Evolutionary conservation across 495 filamentous ascomycete genomes (phyloP).

Genomic region (Aspergillus sclerotioniger): DNA sequence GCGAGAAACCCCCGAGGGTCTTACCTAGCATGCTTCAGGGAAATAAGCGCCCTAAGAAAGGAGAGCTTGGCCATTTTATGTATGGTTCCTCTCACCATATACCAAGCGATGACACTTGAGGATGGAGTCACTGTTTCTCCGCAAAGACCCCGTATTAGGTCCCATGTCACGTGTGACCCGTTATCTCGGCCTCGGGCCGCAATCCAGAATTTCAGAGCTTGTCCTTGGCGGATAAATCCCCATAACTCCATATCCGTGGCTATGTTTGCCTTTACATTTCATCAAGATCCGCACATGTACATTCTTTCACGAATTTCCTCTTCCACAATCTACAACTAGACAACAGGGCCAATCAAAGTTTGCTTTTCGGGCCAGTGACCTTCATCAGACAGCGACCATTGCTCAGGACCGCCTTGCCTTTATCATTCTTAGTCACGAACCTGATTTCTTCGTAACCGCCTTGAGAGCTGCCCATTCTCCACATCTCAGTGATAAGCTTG

Average conservation of each 20-base stretch:
- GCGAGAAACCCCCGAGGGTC: background rate
- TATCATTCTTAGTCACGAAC: slow-evolving; percentile 67
- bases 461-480: slow-evolving; percentile 51
- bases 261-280: too few species aligned
- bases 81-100: background rate
- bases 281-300: background rate
- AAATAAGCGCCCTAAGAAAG: slow-evolving; percentile 1
- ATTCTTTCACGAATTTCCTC: background rate
- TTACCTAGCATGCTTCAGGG: slow-evolving; percentile 11
- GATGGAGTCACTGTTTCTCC: background rate
- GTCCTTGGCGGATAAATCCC: too few species aligned
- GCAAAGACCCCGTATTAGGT: background rate
- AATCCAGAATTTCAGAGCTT: background rate
- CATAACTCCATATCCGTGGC: too few species aligned
- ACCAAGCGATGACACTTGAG: background rate
- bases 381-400: slow-evolving; percentile 81
- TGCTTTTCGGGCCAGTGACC: slow-evolving; percentile 57
- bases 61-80: slow-evolving; percentile 9
- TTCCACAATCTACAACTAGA: background rate
- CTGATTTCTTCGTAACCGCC: slow-evolving; percentile 79
- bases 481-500: slow-evolving; percentile 49
- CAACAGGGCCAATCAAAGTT: slow-evolving; percentile 48
- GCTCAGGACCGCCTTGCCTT: slow-evolving; percentile 74
- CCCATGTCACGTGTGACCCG: too few species aligned
- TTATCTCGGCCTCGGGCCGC: background rate